Evolutionary conservation across 2,329 filamentous ascomycete species (phyloP), one percentile per base, ranked within the genome.

Genomic region (Cladosporium sp.): DNA sequence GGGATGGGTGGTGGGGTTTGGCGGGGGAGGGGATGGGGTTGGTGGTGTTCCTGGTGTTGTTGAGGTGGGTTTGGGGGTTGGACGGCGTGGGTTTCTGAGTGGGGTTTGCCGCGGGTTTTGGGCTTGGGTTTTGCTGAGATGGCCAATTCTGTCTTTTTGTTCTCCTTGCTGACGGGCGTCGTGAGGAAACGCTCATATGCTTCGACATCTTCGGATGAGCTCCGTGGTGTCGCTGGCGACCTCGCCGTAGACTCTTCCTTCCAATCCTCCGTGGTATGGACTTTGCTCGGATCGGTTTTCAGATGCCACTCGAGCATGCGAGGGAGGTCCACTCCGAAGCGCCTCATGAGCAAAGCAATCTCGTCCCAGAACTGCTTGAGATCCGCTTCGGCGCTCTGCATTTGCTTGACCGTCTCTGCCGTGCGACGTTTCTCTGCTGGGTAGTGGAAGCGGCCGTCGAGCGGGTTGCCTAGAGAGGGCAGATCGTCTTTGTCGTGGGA

Each of bases 361-460:
- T 52, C 58, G 2, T 43, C 51, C 77, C 76, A 79, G 50, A 78
- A 74, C 0, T 40, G 49, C 55, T 79, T 77, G 4, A 82, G 65
- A 20, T 70, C 66, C 0, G 36, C 20, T 60, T 83, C 78, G 0
- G 78, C 76, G 1, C 39, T 54, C 8, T 71, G 68, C 61, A 81
- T 67, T 0, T 61, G 59, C 4, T 72, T 67, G 0, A 73, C 66
- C 15, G 69, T 79, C 11, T 72, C 69, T 47, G 67, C 68, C 2
- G 66, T 79, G 2, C 69, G 69, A 8, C 67, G 72, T 55, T 75
- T 78, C 2, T 73, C 67, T 4, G 68, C 67, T 43, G 73, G 78
- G 68, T 72, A 81, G 36, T 53, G 51, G 50, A 81, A 78, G 47
- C 62, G 72, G 1, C 63, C 63, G 16, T 50, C 48, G 15, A 39